Evolutionary conservation across 768 basidiomycete genomes (phyloP).

Genomic region (Calocybe gangraenosa): DNA sequence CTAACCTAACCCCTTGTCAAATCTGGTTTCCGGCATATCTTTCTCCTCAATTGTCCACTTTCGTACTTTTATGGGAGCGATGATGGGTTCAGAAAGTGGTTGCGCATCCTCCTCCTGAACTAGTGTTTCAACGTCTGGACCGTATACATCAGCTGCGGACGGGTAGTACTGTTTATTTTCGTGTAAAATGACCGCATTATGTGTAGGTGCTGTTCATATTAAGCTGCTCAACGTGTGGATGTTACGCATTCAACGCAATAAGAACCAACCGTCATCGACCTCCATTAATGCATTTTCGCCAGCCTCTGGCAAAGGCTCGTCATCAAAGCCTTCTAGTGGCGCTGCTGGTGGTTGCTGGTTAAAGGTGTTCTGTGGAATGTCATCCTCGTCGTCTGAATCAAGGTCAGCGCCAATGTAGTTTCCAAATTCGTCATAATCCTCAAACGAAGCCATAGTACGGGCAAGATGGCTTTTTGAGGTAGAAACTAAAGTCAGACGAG

Average conservation of each 20-base stretch:
- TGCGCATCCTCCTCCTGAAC: constrained; percentile 99
- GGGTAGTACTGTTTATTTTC: constrained; percentile 99
- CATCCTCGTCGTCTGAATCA: constrained; percentile 81
- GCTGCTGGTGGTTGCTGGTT: constrained; percentile 32
- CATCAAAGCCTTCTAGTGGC: constrained; percentile 81
- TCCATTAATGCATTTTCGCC: constrained; percentile 76
- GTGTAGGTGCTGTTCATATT: constrained; percentile 54
- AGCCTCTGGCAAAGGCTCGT: constrained; percentile 53
- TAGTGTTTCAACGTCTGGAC: constrained; percentile 88
- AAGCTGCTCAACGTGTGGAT: constrained; percentile 16
- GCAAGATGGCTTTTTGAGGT: constrained; percentile 3
- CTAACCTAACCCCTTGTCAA: constrained; percentile 82
- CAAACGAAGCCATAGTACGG: constrained; percentile 48
- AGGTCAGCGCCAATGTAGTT: constrained; percentile 97
- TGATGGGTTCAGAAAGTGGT: constrained; percentile 89
- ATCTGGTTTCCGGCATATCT: constrained; percentile 94
- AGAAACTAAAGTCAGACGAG: too few relatives aligned
- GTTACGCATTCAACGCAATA: constrained; percentile 1
- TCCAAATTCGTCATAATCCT: constrained; percentile 92
- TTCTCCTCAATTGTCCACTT: constrained; percentile 96
- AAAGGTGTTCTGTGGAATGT: constrained; percentile 49
- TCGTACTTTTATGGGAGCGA: constrained; percentile 91
- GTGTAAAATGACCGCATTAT: constrained; percentile 84
- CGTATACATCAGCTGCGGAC: constrained; percentile 88
- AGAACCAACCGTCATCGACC: constrained; percentile 56